Percentiles rank a stretch among this genome's conserved stretches.
Evolutionary conservation across 169 alveolate genomes (phyloP).

Genomic region (Amoebophrya sp.): DNA sequence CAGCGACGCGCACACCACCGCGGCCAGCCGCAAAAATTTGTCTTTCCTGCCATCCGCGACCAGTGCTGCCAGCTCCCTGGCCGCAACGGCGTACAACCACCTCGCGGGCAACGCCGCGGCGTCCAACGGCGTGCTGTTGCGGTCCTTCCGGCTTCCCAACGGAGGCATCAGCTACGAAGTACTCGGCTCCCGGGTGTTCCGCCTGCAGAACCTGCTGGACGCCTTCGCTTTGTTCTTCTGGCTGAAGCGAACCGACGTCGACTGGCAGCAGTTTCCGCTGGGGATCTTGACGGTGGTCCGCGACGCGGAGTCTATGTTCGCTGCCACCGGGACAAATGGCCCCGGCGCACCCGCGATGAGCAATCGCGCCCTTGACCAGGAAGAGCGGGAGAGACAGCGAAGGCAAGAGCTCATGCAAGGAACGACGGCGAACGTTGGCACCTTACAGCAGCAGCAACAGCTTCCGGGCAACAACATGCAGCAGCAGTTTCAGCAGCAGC

Average conservation of each 20-base stretch:
- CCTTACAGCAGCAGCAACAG: no score
- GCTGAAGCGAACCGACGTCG: background rate
- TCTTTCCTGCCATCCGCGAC: background rate
- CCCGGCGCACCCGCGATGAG: no score
- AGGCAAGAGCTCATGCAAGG: no score
- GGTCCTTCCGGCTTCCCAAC: background rate
- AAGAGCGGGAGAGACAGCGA: no score
- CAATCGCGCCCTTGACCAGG: no score
- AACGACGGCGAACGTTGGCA: no score
- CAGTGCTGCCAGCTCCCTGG: background rate
- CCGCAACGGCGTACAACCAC: background rate
- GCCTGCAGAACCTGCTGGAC: conserved; percentile 2
- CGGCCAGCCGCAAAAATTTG: no score
- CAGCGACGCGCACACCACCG: background rate
- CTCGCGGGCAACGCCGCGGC: background rate
- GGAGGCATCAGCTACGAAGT: background rate
- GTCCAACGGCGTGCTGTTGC: background rate
- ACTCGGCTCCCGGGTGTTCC: background rate
- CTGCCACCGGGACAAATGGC: no score
- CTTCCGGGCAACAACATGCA: no score
- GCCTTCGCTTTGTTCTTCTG: background rate
- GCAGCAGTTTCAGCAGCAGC: no score
- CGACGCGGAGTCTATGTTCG: background rate
- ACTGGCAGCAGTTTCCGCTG: background rate
- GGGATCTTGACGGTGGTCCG: background rate